Conservation (phyloP, 2,329 filamentous ascomycete species). For the Aspergillus intermedius region DNA sequence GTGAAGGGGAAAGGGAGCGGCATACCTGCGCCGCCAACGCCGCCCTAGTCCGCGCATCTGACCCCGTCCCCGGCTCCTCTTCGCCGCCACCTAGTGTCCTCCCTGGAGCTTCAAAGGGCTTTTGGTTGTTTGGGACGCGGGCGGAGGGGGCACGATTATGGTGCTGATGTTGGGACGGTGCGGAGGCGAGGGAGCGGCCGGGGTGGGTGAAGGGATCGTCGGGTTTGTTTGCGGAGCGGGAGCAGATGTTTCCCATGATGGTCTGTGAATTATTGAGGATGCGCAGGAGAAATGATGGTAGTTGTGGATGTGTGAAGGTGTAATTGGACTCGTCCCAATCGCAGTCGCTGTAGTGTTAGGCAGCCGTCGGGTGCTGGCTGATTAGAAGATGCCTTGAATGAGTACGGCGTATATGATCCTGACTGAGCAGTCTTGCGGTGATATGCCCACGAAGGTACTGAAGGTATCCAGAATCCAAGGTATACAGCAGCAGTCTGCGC, state of each 20-base stretch:
- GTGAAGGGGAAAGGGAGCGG: slow-evolving; percentile 7
- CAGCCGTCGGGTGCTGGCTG: too few species aligned
- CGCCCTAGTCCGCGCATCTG: slow-evolving; percentile 65
- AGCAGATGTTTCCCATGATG: slow-evolving; percentile 80
- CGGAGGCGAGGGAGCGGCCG: slow-evolving; percentile 61
- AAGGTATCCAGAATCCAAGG: too few species aligned
- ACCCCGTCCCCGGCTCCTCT: slow-evolving; percentile 6
- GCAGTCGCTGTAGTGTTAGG: too few species aligned
- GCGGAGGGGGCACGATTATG: slow-evolving; percentile 42
- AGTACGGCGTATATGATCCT: too few species aligned
- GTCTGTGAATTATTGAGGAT: neutral
- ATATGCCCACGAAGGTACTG: too few species aligned
- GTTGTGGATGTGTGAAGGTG: too few species aligned
- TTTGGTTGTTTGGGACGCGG: slow-evolving; percentile 30
- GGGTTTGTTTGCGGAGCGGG: slow-evolving; percentile 55
- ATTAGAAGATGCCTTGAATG: too few species aligned
- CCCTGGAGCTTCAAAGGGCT: slow-evolving; percentile 44
- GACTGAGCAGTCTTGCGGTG: too few species aligned
- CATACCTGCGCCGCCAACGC: slow-evolving; percentile 79
- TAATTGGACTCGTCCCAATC: too few species aligned
- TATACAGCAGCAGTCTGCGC: too few species aligned
- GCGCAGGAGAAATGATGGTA: too few species aligned
- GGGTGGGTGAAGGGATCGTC: slow-evolving; percentile 66
- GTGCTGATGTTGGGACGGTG: slow-evolving; percentile 25
- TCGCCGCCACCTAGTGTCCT: slow-evolving; percentile 59